Evolutionary conservation across 1,284 basidiomycete genomes (phyloP), one percentile per base, ranked within the genome.

Genomic region (Phylloboletellus chloephorus): DNA sequence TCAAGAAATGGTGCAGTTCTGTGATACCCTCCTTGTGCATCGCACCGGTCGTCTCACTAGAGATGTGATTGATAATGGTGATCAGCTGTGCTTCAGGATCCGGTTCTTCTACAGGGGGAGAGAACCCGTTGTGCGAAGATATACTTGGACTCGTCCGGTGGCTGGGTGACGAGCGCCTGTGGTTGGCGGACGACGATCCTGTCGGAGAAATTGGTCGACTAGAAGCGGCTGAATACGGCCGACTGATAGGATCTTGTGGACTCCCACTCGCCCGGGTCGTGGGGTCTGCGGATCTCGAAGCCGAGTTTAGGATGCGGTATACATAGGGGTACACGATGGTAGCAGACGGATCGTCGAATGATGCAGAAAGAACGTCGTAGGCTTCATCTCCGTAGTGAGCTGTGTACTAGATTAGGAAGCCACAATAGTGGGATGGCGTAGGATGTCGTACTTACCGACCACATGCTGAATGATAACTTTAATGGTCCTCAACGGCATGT

Each of bases 391-490:
- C 78, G 60, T 86, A 83, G 66, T 90, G 76, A 52, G 81, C 79
- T 94, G 58, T 56, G 61, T 21, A 67, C 54, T 47, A 64, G 17
- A 40, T 50, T 29, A 50, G 44, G 15, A 40, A 43, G 50, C 37
- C 10, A 44, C 25, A 31, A 44, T 32, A 5, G 55, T 41, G 15
- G 44, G 31, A 32, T 16, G 16, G 31, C 17, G 37, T 24, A 23
- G 19, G 12, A 19, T 31, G 11, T 32, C 34, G 43, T 41, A 77
- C 90, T 69, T 53, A 92, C 90, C 84, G 51, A 96, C 88, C 43
- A 96, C 78, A 60, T 95, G 91, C 65, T 98, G 93, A 26, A 97
- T 88, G 51, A 98, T 90, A 20, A 95, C 94, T 70, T 98, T 99
- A 64, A 98, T 88, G 1, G 96, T 98, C 43, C 95, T 76, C 52